These are phyloP conservation scores for Posidonia oceanica DNA, from an alignment of 116 monocot genomes.

Conservation along the genomic window DNA sequence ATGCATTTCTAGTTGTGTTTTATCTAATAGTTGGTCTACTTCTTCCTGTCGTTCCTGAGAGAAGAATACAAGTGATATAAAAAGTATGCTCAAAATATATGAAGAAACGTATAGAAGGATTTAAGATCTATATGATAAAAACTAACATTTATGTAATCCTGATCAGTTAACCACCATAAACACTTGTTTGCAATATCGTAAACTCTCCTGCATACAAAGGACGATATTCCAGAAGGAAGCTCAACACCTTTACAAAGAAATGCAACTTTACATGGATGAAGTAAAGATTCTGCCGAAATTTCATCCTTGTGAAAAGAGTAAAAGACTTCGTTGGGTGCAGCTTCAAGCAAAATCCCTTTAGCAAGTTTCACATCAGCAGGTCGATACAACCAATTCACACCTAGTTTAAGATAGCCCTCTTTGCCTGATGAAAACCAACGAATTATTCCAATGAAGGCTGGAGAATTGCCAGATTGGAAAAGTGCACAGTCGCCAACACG, in stretches of 20 bases:
- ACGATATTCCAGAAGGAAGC: slow-evolving; percentile 67
- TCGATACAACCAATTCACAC: slow-evolving; percentile 88
- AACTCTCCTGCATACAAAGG: slow-evolving; percentile 85
- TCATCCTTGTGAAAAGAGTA: slow-evolving; percentile 93
- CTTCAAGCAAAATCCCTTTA: slow-evolving; percentile 63
- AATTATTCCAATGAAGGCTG: slow-evolving; percentile 81
- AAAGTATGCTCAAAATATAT: background rate
- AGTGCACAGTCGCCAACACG: slow-evolving; percentile 87
- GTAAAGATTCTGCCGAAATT: slow-evolving; percentile 68
- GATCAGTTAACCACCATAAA: slow-evolving; percentile 96
- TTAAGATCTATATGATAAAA: background rate
- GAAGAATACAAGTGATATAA: slow-evolving; percentile 4
- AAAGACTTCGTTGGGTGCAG: slow-evolving; percentile 88
- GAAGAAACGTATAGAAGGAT: background rate
- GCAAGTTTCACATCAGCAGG: slow-evolving; percentile 83
- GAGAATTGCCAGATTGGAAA: slow-evolving; percentile 74
- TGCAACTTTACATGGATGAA: slow-evolving; percentile 97
- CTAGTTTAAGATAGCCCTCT: slow-evolving; percentile 49
- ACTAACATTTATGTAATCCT: slow-evolving; percentile 88
- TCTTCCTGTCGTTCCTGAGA: slow-evolving; percentile 89
- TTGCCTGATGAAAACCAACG: slow-evolving; percentile 48
- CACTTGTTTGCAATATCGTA: slow-evolving; percentile 80
- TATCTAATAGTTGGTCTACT: slow-evolving; percentile 68
- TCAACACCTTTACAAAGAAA: slow-evolving; percentile 82
- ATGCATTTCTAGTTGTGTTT: slow-evolving; percentile 93